Evolutionary conservation across 2,329 filamentous ascomycete species (phyloP).

Genomic region (Chaetoscypha palmicola): DNA sequence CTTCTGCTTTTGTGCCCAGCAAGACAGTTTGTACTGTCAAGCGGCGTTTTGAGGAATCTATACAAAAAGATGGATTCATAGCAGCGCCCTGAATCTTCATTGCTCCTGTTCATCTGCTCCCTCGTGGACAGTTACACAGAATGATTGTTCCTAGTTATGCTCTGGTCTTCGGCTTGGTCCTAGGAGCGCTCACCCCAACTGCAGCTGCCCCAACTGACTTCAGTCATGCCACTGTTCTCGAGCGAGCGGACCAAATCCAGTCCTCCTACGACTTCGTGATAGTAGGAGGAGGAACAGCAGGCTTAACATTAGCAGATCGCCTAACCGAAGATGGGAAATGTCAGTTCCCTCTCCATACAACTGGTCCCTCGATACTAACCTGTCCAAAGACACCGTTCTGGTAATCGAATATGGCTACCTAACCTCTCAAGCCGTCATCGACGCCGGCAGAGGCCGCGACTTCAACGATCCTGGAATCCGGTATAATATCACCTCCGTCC

Average conservation of each 20-base stretch:
- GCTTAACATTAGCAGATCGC: slow-evolving; percentile 2
- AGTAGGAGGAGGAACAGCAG: slow-evolving; percentile 2
- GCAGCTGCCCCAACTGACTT: not conserved
- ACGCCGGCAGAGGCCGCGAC: not conserved
- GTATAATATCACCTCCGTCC: slow-evolving; percentile 2
- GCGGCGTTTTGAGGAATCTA: too few species aligned
- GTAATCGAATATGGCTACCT: slow-evolving; percentile 3
- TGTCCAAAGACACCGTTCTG: slow-evolving; percentile 1
- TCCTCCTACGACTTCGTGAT: slow-evolving; percentile 3
- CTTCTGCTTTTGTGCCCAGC: too few species aligned
- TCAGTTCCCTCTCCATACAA: not conserved
- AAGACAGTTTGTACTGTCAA: too few species aligned
- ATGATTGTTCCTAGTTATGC: too few species aligned
- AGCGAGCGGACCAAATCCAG: not conserved
- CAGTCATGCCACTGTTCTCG: not conserved
- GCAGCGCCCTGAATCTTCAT: too few species aligned
- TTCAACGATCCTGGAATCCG: not conserved
- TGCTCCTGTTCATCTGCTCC: too few species aligned
- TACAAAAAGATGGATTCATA: too few species aligned
- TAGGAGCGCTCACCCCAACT: too few species aligned
- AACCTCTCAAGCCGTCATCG: not conserved
- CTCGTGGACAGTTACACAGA: too few species aligned
- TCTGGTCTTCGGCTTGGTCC: too few species aligned
- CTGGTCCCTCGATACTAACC: not conserved
- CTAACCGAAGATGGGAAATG: slow-evolving; percentile 1